These are phyloP conservation scores for Solanum ahanhuiri DNA, from an alignment of 257 asterid species.

Conservation along the genomic window DNA sequence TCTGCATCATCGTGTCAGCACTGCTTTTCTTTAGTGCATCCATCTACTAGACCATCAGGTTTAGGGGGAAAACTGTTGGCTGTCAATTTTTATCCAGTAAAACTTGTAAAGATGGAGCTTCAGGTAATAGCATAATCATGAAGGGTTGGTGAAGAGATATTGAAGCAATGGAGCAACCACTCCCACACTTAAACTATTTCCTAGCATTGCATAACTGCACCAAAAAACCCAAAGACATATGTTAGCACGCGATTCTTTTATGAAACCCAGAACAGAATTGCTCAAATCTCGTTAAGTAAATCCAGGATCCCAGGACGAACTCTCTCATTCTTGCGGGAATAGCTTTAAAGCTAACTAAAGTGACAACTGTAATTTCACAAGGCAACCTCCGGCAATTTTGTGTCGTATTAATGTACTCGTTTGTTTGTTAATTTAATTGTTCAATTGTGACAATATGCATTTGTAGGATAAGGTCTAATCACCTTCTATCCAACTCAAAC, in stretches of 20 bases:
- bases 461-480: neutral
- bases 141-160: constrained; percentile 38
- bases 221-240: neutral
- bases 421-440: neutral
- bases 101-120: neutral
- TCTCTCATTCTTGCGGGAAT: neutral
- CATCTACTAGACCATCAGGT: neutral
- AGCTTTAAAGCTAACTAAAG: neutral
- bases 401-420: neutral
- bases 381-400: neutral
- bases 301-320: neutral
- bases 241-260: neutral
- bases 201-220: constrained; percentile 84
- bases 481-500: neutral
- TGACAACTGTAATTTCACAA: neutral
- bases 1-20: neutral
- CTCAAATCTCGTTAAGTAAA: neutral
- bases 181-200: constrained; percentile 81
- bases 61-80: neutral
- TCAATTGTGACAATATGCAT: neutral
- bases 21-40: neutral
- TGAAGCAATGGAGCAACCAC: constrained; percentile 60
- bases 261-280: neutral
- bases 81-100: neutral
- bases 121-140: neutral